Base-by-base conservation (phyloP, 2,329 filamentous ascomycete species). In the Onygena corvina region DNA sequence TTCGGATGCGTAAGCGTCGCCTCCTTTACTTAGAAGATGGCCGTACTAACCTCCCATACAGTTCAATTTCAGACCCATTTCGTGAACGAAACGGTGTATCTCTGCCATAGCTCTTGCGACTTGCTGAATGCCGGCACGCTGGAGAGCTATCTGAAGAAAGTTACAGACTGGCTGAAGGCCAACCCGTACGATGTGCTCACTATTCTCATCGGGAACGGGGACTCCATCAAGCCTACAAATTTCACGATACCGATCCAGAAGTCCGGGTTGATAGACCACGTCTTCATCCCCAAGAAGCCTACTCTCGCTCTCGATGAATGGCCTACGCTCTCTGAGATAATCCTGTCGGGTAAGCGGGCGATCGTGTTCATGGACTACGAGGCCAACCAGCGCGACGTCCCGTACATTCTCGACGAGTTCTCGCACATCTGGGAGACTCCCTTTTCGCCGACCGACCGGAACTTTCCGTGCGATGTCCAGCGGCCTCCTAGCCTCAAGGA, bases 111-210 rank as follows among this genome's bases (percentile, higher is more conserved):
- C 1, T 81, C 76, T 40, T 95, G 89, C 67, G 77, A 87, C 56
- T 70, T 94, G 2, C 76, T 94, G 27, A 82, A 94, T 57, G 85
- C 77, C 1, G 89, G 90, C 0, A 81, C 84, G 5, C 83, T 92
- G 46, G 79, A 82, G 48, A 70, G 77, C 36, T 92, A 86, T 70
- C 78, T 95, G 29, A 71, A 71, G 4, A 73, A 71, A 0, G 83
- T 94, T 9, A 73, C 73, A 30, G 64, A 71, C 36, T 95, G 89
- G 89, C 79, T 95, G 2, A 73, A 76, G 4, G 58, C 61, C 0
- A 80, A 95, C 57, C 88, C 87, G 0, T 90, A 86, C 67, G 89
- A 95, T 56, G 84, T 95, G 1, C 77, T 95, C 21, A 89, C 86
- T 1, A 81, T 95, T 55, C 72, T 95, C 14, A 80, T 95, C 46